Evolutionary conservation across 2,329 filamentous ascomycete species (phyloP).

Genomic region (Penicillium fuscoglaucum): DNA sequence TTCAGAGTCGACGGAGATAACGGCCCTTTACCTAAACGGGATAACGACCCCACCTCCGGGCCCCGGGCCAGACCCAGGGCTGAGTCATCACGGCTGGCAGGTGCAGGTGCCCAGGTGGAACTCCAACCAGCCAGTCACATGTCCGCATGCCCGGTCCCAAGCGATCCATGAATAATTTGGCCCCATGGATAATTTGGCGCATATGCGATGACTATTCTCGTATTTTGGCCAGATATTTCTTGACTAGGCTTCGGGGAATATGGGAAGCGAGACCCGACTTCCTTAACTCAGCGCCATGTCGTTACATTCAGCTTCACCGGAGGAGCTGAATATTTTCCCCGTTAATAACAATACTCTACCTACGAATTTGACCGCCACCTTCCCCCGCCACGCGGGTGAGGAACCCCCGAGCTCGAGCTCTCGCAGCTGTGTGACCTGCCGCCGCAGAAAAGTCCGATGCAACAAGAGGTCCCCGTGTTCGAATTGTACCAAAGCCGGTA

Average conservation of each 20-base stretch:
- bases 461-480: conserved; percentile 51
- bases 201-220: not conserved
- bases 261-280: not conserved
- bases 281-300: conserved; percentile 16
- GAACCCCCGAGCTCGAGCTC: conserved; percentile 31
- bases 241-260: conserved; percentile 3
- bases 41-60: not conserved
- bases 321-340: conserved; percentile 18
- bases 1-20: not conserved
- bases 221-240: not conserved
- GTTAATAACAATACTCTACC: conserved; percentile 20
- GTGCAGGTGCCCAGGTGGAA: not conserved
- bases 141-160: not conserved
- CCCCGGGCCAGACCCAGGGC: not conserved
- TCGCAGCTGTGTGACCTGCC: conserved; percentile 50
- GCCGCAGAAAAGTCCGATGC: conserved; percentile 50
- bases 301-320: conserved; percentile 21
- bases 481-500: conserved; percentile 51
- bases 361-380: conserved; percentile 14
- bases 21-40: not conserved
- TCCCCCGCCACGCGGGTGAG: conserved; percentile 11
- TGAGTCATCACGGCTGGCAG: conserved; percentile 3
- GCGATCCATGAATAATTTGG: not conserved
- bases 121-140: not conserved
- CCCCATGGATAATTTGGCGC: not conserved